Evolutionary conservation across 1,139 yeast species (phyloP).

Genomic region (Eremothecium gossypii): DNA sequence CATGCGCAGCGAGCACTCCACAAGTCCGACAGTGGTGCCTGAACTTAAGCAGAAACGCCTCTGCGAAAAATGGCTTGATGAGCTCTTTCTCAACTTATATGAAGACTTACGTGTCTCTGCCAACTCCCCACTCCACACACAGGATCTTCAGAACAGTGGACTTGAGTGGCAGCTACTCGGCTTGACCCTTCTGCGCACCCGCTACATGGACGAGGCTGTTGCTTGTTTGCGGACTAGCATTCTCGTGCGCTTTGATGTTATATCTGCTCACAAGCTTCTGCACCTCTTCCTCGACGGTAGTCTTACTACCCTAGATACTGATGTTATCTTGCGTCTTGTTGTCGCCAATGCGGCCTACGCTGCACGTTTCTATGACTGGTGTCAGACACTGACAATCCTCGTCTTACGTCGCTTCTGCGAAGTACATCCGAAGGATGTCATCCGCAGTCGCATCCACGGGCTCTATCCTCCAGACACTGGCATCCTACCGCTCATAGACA

Average conservation of each 20-base stretch:
- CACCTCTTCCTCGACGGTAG: conserved; percentile 23
- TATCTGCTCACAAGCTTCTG: conserved; percentile 34
- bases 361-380: conserved; percentile 32
- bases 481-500: conserved; percentile 17
- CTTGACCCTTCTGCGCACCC: conserved; percentile 65
- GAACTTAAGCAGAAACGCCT: conserved; percentile 59
- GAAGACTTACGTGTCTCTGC: conserved; percentile 82
- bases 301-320: conserved; percentile 24
- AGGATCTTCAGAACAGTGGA: conserved; percentile 68
- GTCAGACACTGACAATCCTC: conserved; percentile 27
- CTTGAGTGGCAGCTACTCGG: conserved; percentile 94
- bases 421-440: conserved; percentile 27
- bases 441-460: conserved; percentile 29
- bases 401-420: conserved; percentile 27
- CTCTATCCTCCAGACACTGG: conserved; percentile 19
- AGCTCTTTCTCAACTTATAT: conserved; percentile 73
- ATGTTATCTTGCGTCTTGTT: conserved; percentile 27
- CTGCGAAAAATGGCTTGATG: conserved; percentile 93
- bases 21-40: conserved; percentile 12
- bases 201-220: conserved; percentile 71
- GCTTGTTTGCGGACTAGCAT: conserved; percentile 71
- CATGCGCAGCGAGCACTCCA: conserved; percentile 79
- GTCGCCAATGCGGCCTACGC: conserved; percentile 32
- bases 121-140: conserved; percentile 55
- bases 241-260: conserved; percentile 63